These are phyloP conservation scores for Mycena floridula DNA, from an alignment of 768 basidiomycete species.

Conservation along the genomic window DNA sequence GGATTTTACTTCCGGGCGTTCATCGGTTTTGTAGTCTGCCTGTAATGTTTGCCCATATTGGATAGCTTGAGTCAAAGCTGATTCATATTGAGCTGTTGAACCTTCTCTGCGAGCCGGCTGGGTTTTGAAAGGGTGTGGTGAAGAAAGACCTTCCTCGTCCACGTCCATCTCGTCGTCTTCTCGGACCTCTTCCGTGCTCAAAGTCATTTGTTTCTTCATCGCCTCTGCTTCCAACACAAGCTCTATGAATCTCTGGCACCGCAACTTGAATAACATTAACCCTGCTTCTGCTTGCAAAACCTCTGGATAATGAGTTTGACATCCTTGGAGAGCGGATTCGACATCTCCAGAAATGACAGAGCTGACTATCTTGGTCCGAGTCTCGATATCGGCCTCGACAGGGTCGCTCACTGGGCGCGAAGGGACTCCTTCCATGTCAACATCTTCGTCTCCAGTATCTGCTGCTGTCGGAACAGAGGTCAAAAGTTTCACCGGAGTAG, in stretches of 20 bases:
- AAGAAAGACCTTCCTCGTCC: slow-evolving; percentile 29
- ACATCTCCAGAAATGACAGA: slow-evolving; percentile 66
- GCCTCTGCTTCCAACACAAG: slow-evolving; percentile 68
- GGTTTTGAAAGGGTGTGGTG: too few species aligned
- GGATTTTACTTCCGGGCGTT: slow-evolving; percentile 55
- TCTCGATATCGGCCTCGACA: slow-evolving; percentile 49
- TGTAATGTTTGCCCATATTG: slow-evolving; percentile 69
- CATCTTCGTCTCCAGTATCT: slow-evolving; percentile 31
- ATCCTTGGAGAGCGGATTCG: slow-evolving; percentile 57
- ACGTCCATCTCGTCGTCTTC: slow-evolving; percentile 54
- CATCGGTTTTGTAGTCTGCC: slow-evolving; percentile 59
- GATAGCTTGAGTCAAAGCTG: slow-evolving; percentile 60
- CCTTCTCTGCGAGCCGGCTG: slow-evolving; percentile 15
- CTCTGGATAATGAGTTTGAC: slow-evolving; percentile 48
- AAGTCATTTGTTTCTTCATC: slow-evolving; percentile 56
- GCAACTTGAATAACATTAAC: slow-evolving; percentile 73
- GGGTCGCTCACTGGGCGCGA: slow-evolving; percentile 2
- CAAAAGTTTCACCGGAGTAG: slow-evolving; percentile 9
- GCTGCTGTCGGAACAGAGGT: slow-evolving; percentile 2
- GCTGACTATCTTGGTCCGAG: slow-evolving; percentile 65
- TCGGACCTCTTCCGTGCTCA: slow-evolving; percentile 23
- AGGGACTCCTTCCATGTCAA: slow-evolving; percentile 39
- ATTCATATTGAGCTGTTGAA: slow-evolving; percentile 40
- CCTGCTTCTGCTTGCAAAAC: slow-evolving; percentile 65
- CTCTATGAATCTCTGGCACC: slow-evolving; percentile 83